Base-by-base conservation (phyloP, 192 early-diverging fungal species). In the Umbelopsis vinacea region DNA sequence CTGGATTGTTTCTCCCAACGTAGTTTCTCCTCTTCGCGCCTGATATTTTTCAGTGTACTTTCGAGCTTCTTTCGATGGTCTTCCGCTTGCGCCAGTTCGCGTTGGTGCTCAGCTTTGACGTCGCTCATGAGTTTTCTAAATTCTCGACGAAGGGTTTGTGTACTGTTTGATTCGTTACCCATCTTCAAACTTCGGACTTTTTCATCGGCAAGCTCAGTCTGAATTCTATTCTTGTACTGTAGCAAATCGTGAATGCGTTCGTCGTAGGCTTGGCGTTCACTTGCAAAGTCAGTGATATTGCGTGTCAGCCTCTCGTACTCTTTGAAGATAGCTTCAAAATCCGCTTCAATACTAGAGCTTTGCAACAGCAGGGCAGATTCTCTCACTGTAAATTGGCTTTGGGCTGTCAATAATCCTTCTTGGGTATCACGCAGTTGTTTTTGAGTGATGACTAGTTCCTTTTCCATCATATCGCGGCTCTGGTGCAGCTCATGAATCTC, bases 101-200 rank as follows among this genome's bases (percentile, higher is more conserved):
- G 79, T 21, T 76, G 69, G 24, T 88, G 85, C n/a, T 85, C 82
- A 22, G 68, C 66, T 60, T 78, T 81, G 4, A 81, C 52, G 37
- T 83, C 78, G 6, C 66, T 48, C 79, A 88, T 86, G 43, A 86
- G 77, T 10, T 80, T 72, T 53, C 87, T 69, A 68, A 88, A 88
- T 55, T 88, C 87, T 63, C 81, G 82, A 29, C 85, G 72, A 55
- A 88, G 66, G 6, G 83, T 78, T 14, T 76, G 71, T 0, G 85
- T 86, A 0, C 77, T 78, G 3, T 46, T 55, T 29, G 66, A 63
- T 22, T 71, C 43, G 4, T 23, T 35, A 24, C 40, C 75, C 21
- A 77, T 47, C n/a, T 74, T 74, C 21, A 79, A 24, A 26, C 52
- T 21, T 38, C 81, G 75, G 22, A 81, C 50, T 12, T 67, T 54